Base-by-base conservation (phyloP, 2,329 filamentous ascomycete species). In the Penicillium sp. region DNA sequence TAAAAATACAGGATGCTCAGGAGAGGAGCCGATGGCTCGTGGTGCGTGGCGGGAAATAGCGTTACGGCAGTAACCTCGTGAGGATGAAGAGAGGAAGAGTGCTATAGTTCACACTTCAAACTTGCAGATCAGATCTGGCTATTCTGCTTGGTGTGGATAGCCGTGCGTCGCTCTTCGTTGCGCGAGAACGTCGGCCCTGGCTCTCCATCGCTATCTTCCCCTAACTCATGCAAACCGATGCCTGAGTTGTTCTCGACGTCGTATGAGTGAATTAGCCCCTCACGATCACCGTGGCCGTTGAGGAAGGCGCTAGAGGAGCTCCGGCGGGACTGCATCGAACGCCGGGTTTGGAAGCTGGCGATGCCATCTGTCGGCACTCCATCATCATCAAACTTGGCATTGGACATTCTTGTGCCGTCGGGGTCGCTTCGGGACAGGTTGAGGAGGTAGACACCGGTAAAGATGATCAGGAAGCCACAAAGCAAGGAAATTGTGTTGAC, bases 341-440 rank as follows among this genome's bases (percentile, higher is more conserved):
- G 82, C 52, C 95, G 84, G 15, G 93, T 97, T 64, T 93, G 88
- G 58, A 95, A 81, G 57, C 88, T 88, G 25, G 90, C 89, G 48
- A 98, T 82, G 68, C 88, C 89, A 67, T 98, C 93, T 12, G 91
- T 96, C 10, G 92, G 93, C 4, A 91, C 87, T 42, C 86, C 87
- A 44, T 84, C 80, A 51, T 81, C 79, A 58, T 79, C 68, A 40
- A 66, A 50, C 37, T 73, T 83, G 46, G 81, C 80, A 46, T 81
- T 80, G 31, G 87, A 75, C 56, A 86, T 69, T 50, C 80, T 81
- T 50, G 79, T 82, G 44, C 91, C 91, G 64, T 95, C 84, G 1
- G 93, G 90, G 65, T 98, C 93, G 58, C 85, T 81, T 63, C 93
- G 86, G 0, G 92, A 96, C n/a, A 98, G 83, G 66, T 97, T 97